phyloP scores from a whole-genome alignment of 2,329 filamentous ascomycete genomes.

The Penicillium sp. region DNA sequence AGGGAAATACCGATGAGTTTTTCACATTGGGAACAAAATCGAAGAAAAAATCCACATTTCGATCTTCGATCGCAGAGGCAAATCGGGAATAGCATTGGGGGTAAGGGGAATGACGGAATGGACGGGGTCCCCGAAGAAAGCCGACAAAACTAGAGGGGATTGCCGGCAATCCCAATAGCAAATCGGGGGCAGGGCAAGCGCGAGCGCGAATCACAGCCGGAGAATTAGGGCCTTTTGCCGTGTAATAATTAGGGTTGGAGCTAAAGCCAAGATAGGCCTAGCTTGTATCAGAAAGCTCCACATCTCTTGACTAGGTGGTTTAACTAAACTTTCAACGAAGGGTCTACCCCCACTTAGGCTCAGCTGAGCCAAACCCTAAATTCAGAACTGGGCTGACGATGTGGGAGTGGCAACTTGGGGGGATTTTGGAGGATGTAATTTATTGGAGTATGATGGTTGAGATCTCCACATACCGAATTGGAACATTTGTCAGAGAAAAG shows the following conservation, averaged over 20 bases:
- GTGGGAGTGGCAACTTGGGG: background rate
- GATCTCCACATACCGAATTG: background rate
- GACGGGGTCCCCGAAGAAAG: background rate
- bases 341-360: background rate
- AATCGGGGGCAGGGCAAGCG: background rate
- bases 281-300: background rate
- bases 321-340: background rate
- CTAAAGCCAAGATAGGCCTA: background rate
- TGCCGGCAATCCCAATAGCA: background rate
- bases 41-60: background rate
- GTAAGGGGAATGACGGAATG: background rate
- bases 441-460: background rate
- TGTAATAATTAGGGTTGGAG: background rate
- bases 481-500: background rate
- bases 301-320: background rate
- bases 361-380: slow-evolving; percentile 2
- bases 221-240: background rate
- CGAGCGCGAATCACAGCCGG: background rate
- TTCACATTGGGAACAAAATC: too few relatives aligned
- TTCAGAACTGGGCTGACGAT: too few relatives aligned
- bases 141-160: background rate
- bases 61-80: slow-evolving; percentile 1
- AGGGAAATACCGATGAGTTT: background rate
- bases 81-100: background rate
- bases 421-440: background rate